Base-by-base conservation (phyloP, 2,329 filamentous ascomycete species). In the Septoria linicola region DNA sequence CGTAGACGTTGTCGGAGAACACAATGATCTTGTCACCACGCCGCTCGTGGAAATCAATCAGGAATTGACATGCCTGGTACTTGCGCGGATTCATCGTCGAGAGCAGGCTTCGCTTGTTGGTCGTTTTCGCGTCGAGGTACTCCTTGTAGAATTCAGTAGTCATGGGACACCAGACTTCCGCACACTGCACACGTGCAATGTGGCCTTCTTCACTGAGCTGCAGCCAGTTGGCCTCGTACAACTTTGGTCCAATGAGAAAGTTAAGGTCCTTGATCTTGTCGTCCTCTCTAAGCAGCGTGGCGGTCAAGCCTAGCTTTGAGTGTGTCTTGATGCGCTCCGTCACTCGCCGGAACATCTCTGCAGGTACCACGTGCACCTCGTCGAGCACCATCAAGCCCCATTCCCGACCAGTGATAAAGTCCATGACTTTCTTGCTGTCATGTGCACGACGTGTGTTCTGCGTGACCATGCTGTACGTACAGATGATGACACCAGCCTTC, bases 181-280 rank as follows among this genome's bases (percentile, higher is more conserved):
- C 93, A 70, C 93, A 99, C 70, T 99, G 93, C 1, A 99, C 93
- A 61, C 89, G 87, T 30, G 93, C 93, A 68, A 99, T 99, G 67
- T 96, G 91, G 0, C 93, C 93, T 71, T 96, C 90, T 65, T 96
- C 89, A 1, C 92, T 93, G 34, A 99, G 80, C 70, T 99, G 93
- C 84, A 97, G 96, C 93, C 93, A 99, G 69, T 99, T 99, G 21
- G 93, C 93, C 71, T 99, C 93, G 67, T 96, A 99, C 0, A 99
- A 77, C 70, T 99, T 99, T 0, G 93, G 93, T 0, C 93, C 93
- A 64, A 99, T 97, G 52, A 99, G 74, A 67, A 97, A 99, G 70
- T 99, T 99, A 39, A 99, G 73, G 76, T 97, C 91, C 20, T 88
- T 89, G 67, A 99, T 99, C 74, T 97, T 97, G 76, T 99, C 92